These are phyloP conservation scores for Waltiozyma sp. DNA, from an alignment of 1,139 yeast species.

Conservation along the genomic window DNA sequence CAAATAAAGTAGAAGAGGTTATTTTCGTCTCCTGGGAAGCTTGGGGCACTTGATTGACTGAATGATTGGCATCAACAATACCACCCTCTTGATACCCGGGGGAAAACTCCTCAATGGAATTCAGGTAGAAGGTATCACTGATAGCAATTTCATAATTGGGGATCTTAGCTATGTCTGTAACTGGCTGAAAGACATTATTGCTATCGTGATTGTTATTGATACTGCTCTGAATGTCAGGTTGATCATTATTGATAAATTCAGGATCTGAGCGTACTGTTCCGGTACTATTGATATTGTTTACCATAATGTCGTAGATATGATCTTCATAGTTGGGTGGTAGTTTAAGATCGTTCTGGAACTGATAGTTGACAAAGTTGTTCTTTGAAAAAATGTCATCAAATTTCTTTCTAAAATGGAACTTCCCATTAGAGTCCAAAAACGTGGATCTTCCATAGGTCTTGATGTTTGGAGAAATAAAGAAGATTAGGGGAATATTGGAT, in stretches of 20 bases:
- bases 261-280: too few species aligned
- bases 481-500: constrained; percentile 52
- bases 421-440: constrained; percentile 37
- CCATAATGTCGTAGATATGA: constrained; percentile 62
- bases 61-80: too few species aligned
- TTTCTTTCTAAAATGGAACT: constrained; percentile 34
- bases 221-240: too few species aligned
- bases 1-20: too few species aligned
- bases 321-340: constrained; percentile 84
- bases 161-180: constrained; percentile 20
- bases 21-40: too few species aligned
- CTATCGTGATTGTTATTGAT: background rate
- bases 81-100: constrained; percentile 21
- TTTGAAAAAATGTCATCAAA: constrained; percentile 26
- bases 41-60: too few species aligned
- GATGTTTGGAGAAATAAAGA: constrained; percentile 49
- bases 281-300: constrained; percentile 6
- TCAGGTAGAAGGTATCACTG: constrained; percentile 22
- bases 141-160: constrained; percentile 31
- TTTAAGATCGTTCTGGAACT: background rate
- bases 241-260: too few species aligned
- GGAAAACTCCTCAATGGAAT: constrained; percentile 22
- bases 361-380: constrained; percentile 19
- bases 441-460: constrained; percentile 40
- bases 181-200: background rate